Evolutionary conservation across 73 alveolate genomes (phyloP), one percentile per base, ranked within the genome.

Genomic region (Effrenium voratum): DNA sequence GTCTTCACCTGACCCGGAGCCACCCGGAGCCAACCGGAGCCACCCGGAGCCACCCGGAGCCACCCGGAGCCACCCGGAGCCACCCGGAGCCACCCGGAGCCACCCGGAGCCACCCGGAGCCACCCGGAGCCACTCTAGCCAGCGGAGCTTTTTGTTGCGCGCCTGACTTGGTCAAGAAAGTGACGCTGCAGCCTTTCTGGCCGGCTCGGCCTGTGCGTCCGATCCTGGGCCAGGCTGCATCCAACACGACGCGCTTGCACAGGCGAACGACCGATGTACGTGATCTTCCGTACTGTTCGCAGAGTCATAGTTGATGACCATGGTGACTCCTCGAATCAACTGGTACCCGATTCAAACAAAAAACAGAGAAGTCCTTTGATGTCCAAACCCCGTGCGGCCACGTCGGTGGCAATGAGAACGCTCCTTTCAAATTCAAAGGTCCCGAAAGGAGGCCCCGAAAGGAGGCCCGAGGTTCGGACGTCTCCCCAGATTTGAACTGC

Each of bases 351-450:
- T 10, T 13, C 47, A 5, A 66, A n/a, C 41, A 66, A 66, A 30
- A 10, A 30, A 2, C 79, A 66, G 79, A 66, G 30, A 66, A 15
- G 77, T 72, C 98, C 98, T 92, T 92, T 92, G 68, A 92, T 92
- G 81, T 92, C 98, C 81, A 92, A 41, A 2, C 98, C 98, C 15
- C 98, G 98, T 0, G 98, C 90, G 3, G 98, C 98, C 49, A 92
- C 98, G 63, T 99, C 99, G 2, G 99, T 99, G 50, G 99, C 99
- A 4, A 99, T 99, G 86, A 99, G 95, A 73, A 99, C 99, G 91
- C 99, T 93, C 60, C 99, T 88, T 57, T 26, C 43, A 13, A 57
- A 30, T 57, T 30, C 16, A 30, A 57, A 57, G 72, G n/a, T 57
- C 28, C 16, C 28, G 72, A 57, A 57, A 57, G n/a, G n/a, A n/a